These are phyloP conservation scores for Acacia concinna DNA, from an alignment of 331 rosid genomes.

Conservation along the genomic window DNA sequence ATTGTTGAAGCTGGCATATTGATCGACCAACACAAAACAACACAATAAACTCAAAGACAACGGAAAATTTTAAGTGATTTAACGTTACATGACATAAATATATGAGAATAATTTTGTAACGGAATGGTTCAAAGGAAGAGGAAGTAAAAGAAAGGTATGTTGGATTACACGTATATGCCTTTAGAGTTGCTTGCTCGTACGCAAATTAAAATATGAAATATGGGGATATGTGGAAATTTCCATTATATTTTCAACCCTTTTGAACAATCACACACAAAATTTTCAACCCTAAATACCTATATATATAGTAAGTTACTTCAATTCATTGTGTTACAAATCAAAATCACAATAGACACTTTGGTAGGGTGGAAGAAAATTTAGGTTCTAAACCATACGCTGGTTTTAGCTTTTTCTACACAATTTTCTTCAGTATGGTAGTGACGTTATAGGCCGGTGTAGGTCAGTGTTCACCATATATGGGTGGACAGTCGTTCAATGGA, in stretches of 20 bases:
- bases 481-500: neutral
- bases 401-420: neutral
- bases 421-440: no score
- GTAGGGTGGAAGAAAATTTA: neutral
- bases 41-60: neutral
- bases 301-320: no score
- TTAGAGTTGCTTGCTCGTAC: neutral
- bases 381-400: neutral
- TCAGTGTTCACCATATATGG: neutral
- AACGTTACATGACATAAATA: no score
- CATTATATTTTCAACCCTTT: neutral
- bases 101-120: no score
- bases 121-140: no score
- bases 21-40: neutral
- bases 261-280: neutral
- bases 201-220: neutral
- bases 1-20: neutral
- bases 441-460: no score
- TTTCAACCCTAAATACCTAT: neutral
- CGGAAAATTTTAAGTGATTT: no score
- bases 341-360: no score
- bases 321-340: no score
- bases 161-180: neutral
- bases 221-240: neutral
- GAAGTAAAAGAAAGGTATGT: neutral